A percentile compares a stretch with the other conserved stretches of the same genome.
These are phyloP conservation scores for Colletotrichum zoysiae DNA, from an alignment of 2,329 filamentous ascomycete species.

Conservation along the genomic window DNA sequence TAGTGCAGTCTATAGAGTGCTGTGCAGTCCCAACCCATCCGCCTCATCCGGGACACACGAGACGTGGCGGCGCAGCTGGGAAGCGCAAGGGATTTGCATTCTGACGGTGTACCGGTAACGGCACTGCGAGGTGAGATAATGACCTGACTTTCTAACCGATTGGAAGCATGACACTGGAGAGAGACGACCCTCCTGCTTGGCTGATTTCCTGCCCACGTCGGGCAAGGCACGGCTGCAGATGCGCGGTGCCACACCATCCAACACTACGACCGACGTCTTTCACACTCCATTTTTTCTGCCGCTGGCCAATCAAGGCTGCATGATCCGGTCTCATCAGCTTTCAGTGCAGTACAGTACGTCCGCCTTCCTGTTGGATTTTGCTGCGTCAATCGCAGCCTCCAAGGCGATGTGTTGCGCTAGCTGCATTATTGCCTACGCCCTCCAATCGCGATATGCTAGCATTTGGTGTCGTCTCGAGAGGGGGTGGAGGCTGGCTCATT, in stretches of 20 bases:
- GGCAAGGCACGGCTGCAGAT: slow-evolving; percentile 33
- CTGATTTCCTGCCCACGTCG: slow-evolving; percentile 26
- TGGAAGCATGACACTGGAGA: slow-evolving; percentile 4
- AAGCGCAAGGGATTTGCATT: slow-evolving; percentile 11
- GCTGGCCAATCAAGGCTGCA: slow-evolving; percentile 25
- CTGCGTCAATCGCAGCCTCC: slow-evolving; percentile 21
- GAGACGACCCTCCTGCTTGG: slow-evolving; percentile 27
- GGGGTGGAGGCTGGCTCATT: neutral
- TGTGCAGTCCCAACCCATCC: neutral
- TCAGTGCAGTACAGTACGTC: slow-evolving; percentile 12
- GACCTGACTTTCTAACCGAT: slow-evolving; percentile 16
- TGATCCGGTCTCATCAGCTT: slow-evolving; percentile 21
- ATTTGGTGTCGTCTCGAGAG: neutral
- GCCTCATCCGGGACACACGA: slow-evolving; percentile 1
- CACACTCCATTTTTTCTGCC: slow-evolving; percentile 1
- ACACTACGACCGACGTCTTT: slow-evolving; percentile 15
- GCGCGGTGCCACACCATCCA: slow-evolving; percentile 19
- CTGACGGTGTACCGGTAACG: slow-evolving; percentile 12
- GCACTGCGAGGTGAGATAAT: slow-evolving; percentile 4
- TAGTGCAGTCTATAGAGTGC: neutral
- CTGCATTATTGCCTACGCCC: slow-evolving; percentile 4
- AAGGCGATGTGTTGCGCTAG: slow-evolving; percentile 16
- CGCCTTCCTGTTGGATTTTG: slow-evolving; percentile 19
- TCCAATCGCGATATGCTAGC: neutral
- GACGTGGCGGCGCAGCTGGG: slow-evolving; percentile 2